phyloP scores from a whole-genome alignment of 2,329 filamentous ascomycete species.

The Pseudocercospora musae region DNA sequence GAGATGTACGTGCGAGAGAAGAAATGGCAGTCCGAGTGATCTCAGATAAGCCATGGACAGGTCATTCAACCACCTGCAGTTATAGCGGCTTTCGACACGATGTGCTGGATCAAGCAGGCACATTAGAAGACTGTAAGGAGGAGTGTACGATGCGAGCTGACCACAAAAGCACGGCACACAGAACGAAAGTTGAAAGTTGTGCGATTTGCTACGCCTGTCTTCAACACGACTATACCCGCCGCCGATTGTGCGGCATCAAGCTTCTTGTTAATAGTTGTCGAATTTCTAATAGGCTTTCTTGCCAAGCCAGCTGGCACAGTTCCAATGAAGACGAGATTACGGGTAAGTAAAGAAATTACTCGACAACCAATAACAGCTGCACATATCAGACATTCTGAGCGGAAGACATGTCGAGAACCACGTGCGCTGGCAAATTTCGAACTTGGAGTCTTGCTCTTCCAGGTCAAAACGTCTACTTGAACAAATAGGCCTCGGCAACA shows the following conservation, averaged over 20 bases:
- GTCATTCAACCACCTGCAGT: constrained; percentile 17
- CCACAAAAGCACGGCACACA: constrained; percentile 8
- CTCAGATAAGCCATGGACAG: constrained; percentile 3
- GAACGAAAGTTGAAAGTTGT: not conserved
- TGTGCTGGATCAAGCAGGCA: not conserved
- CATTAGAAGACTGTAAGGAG: not conserved
- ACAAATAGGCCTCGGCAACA: not conserved
- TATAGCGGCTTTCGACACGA: not conserved
- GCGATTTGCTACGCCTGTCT: not conserved
- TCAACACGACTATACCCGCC: constrained; percentile 14
- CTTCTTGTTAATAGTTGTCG: not conserved
- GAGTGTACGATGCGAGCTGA: not conserved
- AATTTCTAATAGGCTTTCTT: not conserved
- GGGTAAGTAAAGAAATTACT: not conserved
- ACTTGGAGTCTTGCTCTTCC: not conserved
- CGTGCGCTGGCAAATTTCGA: not conserved
- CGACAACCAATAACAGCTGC: not conserved
- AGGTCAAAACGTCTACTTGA: not conserved
- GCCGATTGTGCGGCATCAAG: not conserved
- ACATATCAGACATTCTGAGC: not conserved
- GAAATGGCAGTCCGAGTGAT: constrained; percentile 57
- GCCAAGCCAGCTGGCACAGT: not conserved
- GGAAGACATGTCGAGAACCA: not conserved
- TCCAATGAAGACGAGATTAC: not conserved
- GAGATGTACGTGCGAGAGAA: constrained; percentile 72